Base-by-base conservation (phyloP, 2,329 filamentous ascomycete species). In the Akanthomyces uredinophilus region DNA sequence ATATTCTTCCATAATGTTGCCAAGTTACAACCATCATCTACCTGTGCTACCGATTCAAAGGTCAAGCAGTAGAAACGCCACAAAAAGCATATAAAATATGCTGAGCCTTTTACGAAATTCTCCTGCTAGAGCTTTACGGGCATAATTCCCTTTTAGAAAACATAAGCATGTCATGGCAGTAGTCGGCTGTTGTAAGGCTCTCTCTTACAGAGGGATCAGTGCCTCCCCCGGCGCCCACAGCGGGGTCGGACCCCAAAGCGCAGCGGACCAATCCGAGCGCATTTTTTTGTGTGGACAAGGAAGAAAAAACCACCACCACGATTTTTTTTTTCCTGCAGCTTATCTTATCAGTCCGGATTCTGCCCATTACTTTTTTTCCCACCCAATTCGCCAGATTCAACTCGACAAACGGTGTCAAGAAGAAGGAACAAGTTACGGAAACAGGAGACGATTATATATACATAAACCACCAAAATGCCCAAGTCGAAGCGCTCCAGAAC, bases 401-500 rank as follows among this genome's bases (percentile, higher is more conserved):
- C 49, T 62, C 58, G 63, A 59, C 55, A 27, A 35, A 57, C 60
- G 47, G 44, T 29, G 18, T 14, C 54, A 14, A 57, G n/a, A 44
- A 5, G 27, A 13, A 51, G 20, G 3, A 27, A 13, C 22, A 46
- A 10, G 14, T 37, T 39, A 18, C 20, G 11, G 4, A 49, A 50
- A 13, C 11, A 29, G 52, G 24, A n/a, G 64, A 50, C 41, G 52
- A 29, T 61, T 51, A 56, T 29, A 37, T 11, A 13, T 64, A n/a
- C n/a, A 60, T 57, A 62, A 49, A 60, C 66, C 66, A 66, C 66
- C 74, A 80, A 71, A 67, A 99, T 99, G 95, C 95, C 95, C 74
- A 93, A 96, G 82, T 98, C 95, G 66, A 98, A 95, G 84, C 91
- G 95, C 78, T 84, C 89, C 70, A 94, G 89, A 78, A 83, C 96